Base-by-base conservation (phyloP, 805 yeast species). In the Pichia occidentalis region DNA sequence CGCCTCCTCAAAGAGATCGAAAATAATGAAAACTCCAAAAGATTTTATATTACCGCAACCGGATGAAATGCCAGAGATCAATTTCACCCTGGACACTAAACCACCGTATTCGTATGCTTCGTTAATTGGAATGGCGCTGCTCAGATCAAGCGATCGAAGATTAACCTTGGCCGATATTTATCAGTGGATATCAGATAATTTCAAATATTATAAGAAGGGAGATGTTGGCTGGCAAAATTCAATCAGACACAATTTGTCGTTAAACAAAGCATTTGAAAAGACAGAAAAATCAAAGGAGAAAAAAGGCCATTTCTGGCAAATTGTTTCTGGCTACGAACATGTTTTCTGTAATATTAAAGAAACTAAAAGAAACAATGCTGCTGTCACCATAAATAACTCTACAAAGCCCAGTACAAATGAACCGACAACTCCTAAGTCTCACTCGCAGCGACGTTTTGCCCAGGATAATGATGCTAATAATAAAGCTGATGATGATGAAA, bases 191-290 rank as follows among this genome's bases (percentile, higher is more conserved):
- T 77, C 92, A 7, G 77, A 77, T 31, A 82, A 94, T 25, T 90
- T 88, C 59, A 73, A 70, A 45, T 90, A 80, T 57, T 92, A 92
- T 61, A 77, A 79, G 46, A 77, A 75, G 46, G 82, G 84, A 42
- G 95, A 86, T 50, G 82, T 85, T 9, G 96, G 97, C 20, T 90
- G 98, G 98, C 97, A 90, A 61, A 90, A 90, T 62, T 88, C 96
- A 24, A 92, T 90, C 46, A 78, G 98, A 45, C 98, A 90, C 61
- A 90, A 92, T 49, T 66, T 90, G 22, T 86, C 96, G 10, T 70
- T 90, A 50, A 92, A 90, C 61, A 92, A 92, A 56, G 95, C 97
- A 0, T 90, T 90, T 56, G 70, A 82, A 34, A 90, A 90, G 61
- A 80, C 92, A 17, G 95, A 85, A 48, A 82, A 88, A 57, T 88